Evolutionary conservation across 2,329 filamentous ascomycete species (phyloP).

Genomic region (Cladosporium sp.): DNA sequence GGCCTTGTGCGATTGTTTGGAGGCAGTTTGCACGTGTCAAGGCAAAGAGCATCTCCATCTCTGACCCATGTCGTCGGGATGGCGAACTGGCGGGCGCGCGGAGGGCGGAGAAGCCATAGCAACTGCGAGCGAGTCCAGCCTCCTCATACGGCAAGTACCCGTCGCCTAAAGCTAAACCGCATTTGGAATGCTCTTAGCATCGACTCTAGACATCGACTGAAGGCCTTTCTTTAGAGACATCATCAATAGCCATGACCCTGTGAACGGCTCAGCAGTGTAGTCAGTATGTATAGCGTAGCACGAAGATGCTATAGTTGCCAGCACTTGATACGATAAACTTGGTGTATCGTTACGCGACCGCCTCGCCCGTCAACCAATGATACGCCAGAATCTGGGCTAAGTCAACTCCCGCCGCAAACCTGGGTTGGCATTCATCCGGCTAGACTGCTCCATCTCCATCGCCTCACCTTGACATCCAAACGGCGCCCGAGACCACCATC

Average conservation of each 20-base stretch:
- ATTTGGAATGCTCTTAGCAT: too few species aligned
- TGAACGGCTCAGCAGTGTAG: too few species aligned
- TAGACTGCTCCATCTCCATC: background rate
- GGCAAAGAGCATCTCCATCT: background rate
- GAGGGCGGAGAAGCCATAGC: conserved; percentile 8
- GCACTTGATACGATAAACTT: too few species aligned
- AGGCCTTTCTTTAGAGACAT: too few species aligned
- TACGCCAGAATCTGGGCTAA: background rate
- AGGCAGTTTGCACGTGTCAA: conserved; percentile 12
- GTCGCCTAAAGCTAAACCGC: background rate
- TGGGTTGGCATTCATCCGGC: conserved; percentile 12
- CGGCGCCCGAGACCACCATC: background rate
- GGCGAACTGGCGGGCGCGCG: background rate
- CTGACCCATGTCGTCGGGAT: conserved; percentile 8
- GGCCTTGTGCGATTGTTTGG: conserved; percentile 16
- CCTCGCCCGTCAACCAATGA: too few species aligned
- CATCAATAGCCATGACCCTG: too few species aligned
- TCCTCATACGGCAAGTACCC: too few species aligned
- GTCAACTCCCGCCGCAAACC: conserved; percentile 10
- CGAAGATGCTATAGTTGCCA: too few species aligned
- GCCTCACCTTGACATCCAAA: background rate
- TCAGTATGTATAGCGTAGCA: too few species aligned
- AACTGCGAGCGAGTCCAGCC: conserved; percentile 1
- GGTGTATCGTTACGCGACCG: too few species aligned
- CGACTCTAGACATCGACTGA: too few species aligned